Conservation (phyloP, 1,284 basidiomycete species). For the Rhodotorula glutinis region DNA sequence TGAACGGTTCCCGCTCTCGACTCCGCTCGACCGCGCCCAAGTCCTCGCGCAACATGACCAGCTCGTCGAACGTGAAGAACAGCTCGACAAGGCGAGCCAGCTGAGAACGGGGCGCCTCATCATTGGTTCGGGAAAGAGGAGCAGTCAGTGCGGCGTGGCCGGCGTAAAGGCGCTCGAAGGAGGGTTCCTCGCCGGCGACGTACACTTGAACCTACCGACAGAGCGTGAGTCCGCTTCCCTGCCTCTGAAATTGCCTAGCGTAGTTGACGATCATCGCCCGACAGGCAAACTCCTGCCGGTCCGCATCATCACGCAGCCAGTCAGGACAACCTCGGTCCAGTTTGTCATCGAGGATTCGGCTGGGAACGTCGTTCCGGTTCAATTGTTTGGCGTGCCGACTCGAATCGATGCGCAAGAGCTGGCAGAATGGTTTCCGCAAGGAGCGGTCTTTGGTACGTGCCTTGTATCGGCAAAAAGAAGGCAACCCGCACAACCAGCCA, state of each 20-base stretch:
- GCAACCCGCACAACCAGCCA: no score
- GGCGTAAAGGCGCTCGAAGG: neutral
- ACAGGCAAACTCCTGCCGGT: slow-evolving; percentile 21
- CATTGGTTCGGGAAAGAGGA: slow-evolving; percentile 17
- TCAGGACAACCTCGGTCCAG: slow-evolving; percentile 20
- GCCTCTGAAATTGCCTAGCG: no score
- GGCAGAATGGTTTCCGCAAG: slow-evolving; percentile 11
- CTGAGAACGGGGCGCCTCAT: slow-evolving; percentile 14
- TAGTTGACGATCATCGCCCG: no score
- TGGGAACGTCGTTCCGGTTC: slow-evolving; percentile 13
- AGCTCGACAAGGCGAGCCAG: slow-evolving; percentile 4
- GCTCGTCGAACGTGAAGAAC: neutral
- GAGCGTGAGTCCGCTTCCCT: no score
- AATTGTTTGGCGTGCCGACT: slow-evolving; percentile 18
- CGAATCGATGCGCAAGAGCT: neutral
- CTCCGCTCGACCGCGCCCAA: slow-evolving; percentile 6
- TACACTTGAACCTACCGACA: neutral
- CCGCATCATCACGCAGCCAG: slow-evolving; percentile 5
- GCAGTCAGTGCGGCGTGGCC: neutral
- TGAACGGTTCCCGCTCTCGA: slow-evolving; percentile 1
- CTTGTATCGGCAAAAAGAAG: no score
- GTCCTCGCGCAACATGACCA: slow-evolving; percentile 13
- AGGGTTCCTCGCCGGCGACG: neutral
- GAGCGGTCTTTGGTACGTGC: slow-evolving; percentile 20
- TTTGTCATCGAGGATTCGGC: slow-evolving; percentile 26